Percentiles rank a stretch among this genome's conserved stretches.
Evolutionary conservation across 305 asterid genomes (phyloP).

Genomic region (Fraxinus velutina): DNA sequence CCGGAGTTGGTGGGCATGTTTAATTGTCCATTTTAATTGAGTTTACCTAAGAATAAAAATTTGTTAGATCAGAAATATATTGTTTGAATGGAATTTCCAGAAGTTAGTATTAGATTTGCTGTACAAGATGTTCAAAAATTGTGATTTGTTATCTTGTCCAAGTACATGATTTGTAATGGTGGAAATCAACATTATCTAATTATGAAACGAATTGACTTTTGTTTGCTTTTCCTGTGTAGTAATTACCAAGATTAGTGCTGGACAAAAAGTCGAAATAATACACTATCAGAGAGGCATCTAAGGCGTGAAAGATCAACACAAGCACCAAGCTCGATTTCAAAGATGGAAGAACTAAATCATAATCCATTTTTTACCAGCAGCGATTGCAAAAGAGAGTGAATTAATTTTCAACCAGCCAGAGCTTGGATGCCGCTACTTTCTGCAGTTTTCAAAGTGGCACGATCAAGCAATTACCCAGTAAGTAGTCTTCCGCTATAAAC

Average conservation of each 20-base stretch:
- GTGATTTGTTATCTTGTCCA: background rate
- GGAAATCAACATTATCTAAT: background rate
- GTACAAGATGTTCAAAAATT: background rate
- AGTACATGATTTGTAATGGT: background rate
- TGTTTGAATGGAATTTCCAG: background rate
- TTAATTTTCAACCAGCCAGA: background rate
- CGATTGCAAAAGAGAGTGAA: background rate
- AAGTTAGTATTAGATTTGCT: background rate
- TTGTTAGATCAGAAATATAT: background rate
- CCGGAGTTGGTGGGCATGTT: background rate
- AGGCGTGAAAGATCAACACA: background rate
- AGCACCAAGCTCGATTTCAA: background rate
- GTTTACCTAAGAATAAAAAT: background rate
- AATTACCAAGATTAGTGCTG: background rate
- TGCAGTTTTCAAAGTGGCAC: background rate
- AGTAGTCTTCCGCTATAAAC: background rate
- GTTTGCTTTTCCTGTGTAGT: background rate
- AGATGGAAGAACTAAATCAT: background rate
- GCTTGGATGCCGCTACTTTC: background rate
- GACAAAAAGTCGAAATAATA: background rate
- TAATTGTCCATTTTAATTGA: background rate
- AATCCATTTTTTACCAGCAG: background rate
- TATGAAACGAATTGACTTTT: background rate
- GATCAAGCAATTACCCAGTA: background rate
- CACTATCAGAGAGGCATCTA: background rate